These are phyloP conservation scores for Neurospora sp. DNA, from an alignment of 495 filamentous ascomycete species.

Conservation along the genomic window DNA sequence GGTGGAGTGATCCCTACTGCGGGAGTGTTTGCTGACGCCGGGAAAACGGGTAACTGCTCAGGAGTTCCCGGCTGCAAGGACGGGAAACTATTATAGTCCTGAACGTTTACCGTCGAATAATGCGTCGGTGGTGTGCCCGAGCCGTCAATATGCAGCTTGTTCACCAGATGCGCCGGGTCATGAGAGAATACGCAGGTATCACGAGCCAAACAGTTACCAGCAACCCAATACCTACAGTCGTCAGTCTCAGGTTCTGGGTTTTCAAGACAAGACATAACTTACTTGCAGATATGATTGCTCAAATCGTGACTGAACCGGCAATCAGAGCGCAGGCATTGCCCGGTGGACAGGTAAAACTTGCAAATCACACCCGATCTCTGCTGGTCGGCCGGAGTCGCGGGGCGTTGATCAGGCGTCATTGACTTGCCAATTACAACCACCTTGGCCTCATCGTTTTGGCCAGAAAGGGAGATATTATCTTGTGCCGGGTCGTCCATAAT, in stretches of 20 bases:
- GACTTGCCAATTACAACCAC: slow-evolving; percentile 82
- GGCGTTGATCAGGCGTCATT: slow-evolving; percentile 61
- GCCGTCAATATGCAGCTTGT: slow-evolving; percentile 54
- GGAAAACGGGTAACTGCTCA: slow-evolving; percentile 50
- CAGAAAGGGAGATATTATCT: slow-evolving; percentile 28
- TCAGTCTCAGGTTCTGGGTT: slow-evolving; percentile 16
- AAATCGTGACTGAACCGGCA: slow-evolving; percentile 96
- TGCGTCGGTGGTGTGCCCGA: slow-evolving; percentile 50
- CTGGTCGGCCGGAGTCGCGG: slow-evolving; percentile 61
- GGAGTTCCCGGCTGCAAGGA: slow-evolving; percentile 53
- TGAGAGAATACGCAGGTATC: slow-evolving; percentile 96
- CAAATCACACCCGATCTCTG: slow-evolving; percentile 78
- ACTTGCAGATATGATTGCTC: slow-evolving; percentile 97
- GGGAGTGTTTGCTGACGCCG: slow-evolving; percentile 41
- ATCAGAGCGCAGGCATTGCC: slow-evolving; percentile 86
- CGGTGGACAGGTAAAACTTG: slow-evolving; percentile 89
- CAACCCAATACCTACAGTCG: slow-evolving; percentile 75
- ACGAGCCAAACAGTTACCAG: slow-evolving; percentile 91
- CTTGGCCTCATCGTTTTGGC: slow-evolving; percentile 37
- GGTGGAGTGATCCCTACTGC: slow-evolving; percentile 45
- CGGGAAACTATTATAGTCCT: slow-evolving; percentile 87
- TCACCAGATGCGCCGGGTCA: slow-evolving; percentile 75
- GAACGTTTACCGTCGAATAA: slow-evolving; percentile 62
- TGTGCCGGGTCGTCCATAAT: slow-evolving; percentile 59
- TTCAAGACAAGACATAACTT: slow-evolving; percentile 31